Percentiles rank a stretch among this genome's conserved stretches.
Conservation (phyloP, 257 asterid species). For the Lantana camara region DNA sequence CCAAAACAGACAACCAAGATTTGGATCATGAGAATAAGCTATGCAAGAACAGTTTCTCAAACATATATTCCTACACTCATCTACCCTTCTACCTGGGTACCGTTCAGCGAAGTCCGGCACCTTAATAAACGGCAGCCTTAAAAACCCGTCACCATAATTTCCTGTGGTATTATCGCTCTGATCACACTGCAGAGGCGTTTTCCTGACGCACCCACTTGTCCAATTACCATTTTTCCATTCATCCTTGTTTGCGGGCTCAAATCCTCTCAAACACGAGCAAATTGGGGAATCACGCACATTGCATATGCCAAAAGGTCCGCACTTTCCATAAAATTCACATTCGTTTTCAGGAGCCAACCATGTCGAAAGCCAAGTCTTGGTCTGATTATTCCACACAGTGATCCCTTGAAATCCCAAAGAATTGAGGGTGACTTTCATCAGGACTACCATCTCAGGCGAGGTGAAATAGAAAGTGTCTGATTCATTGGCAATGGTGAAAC, state of each 20-base stretch:
- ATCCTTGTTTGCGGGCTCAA: constrained; percentile 23
- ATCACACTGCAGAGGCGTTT: constrained; percentile 28
- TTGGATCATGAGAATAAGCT: constrained; percentile 36
- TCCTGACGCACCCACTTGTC: constrained; percentile 40
- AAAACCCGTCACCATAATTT: constrained; percentile 32
- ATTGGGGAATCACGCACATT: constrained; percentile 20
- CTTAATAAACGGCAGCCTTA: constrained; percentile 24
- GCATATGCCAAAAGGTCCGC: constrained; percentile 50
- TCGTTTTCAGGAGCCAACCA: constrained; percentile 9
- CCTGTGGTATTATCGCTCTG: not conserved
- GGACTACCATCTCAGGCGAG: constrained; percentile 1
- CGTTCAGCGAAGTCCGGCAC: constrained; percentile 31
- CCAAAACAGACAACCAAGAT: constrained; percentile 59
- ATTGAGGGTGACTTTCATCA: constrained; percentile 1
- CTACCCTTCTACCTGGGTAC: not conserved
- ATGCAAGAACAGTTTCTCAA: constrained; percentile 47
- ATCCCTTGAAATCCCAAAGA: constrained; percentile 6
- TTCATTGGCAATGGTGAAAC: no score
- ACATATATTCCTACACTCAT: constrained; percentile 36
- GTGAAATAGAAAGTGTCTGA: constrained; percentile 22
- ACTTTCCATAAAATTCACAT: constrained; percentile 40
- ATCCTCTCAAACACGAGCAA: constrained; percentile 45
- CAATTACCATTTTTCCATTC: constrained; percentile 47
- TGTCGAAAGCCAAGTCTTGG: constrained; percentile 12
- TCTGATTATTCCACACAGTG: constrained; percentile 15